These are phyloP conservation scores for Xanthoconium stramineum DNA, from an alignment of 768 basidiomycete species.

Conservation along the genomic window DNA sequence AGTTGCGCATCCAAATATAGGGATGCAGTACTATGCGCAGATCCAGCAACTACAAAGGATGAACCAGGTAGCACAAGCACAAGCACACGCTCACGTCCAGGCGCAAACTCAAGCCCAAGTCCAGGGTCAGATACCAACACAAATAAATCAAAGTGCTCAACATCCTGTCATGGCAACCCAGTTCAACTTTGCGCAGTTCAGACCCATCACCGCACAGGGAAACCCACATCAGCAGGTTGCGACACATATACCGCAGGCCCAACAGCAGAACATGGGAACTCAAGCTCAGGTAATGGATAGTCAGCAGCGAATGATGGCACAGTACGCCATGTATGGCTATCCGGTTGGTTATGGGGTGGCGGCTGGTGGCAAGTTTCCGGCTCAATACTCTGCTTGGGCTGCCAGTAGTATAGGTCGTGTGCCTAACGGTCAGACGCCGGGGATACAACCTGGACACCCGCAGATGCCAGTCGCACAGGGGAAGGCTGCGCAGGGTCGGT, in stretches of 20 bases:
- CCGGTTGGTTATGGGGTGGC: constrained; percentile 21
- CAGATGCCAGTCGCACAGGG: constrained; percentile 32
- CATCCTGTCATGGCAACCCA: constrained; percentile 26
- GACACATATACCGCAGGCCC: constrained; percentile 25
- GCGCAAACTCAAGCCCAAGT: constrained; percentile 21
- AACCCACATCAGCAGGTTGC: constrained; percentile 26
- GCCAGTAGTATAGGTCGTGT: constrained; percentile 17
- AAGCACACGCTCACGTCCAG: constrained; percentile 18
- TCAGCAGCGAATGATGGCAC: constrained; percentile 32
- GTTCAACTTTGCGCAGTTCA: constrained; percentile 36
- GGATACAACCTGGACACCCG: constrained; percentile 28
- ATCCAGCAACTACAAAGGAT: constrained; percentile 18
- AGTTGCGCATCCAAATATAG: constrained; percentile 14
- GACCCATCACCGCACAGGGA: constrained; percentile 29
- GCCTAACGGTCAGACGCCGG: constrained; percentile 26
- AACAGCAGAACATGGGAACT: constrained; percentile 27
- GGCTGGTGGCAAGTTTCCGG: constrained; percentile 13
- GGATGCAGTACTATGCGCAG: constrained; percentile 16
- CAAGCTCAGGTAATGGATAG: constrained; percentile 23
- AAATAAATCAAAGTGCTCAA: constrained; percentile 24
- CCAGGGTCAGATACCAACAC: constrained; percentile 24
- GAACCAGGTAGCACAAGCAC: constrained; percentile 24
- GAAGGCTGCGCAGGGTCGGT: constrained; percentile 35
- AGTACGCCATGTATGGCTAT: constrained; percentile 28
- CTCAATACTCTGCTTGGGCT: constrained; percentile 27